Evolutionary conservation across 192 early-diverging fungal genomes (phyloP), one percentile per base, ranked within the genome.

Genomic region (Linnemannia schmuckeri): DNA sequence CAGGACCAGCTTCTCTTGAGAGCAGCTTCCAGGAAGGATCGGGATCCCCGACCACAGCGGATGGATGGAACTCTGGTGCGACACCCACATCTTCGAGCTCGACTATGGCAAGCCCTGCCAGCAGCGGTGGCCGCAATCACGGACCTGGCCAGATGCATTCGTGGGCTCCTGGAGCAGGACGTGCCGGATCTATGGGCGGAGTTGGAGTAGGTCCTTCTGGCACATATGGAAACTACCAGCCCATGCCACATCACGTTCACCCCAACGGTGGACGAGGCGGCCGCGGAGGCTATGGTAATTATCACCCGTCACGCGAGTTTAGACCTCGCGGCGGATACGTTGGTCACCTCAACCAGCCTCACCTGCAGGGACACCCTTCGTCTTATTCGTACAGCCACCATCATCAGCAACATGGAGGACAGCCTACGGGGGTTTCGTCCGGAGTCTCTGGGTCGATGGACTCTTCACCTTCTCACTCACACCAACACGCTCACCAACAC

Each of bases 1-100:
- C 80, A 1, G 63, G 68, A 6, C 13, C 66, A 18, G 63, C 49
- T 33, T 70, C 80, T 3, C 54, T 82, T 44, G 80, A 82, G 27
- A 74, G 68, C 63, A 76, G 74, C 17, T 76, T 82, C 52, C 80
- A 77, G 75, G 81, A 77, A 40, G 66, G 81, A 41, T 61, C 75
- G 6, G 49, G 24, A 33, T 77, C 81, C 3, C 70, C 81, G n/a
- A 42, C 75, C 6, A 61, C 81, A 0, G 40, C 55, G 20, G 75
- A 77, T 20, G 74, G 80, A 49, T 82, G 80, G 80, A 74, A 27
- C 12, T 70, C 47, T 57, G 22, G 7, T 47, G n/a, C 54, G 1
- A 46, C 71, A 0, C 41, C 66, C 5, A 30, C 30, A 17, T 57
- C 79, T 12, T 35, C 41, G 22, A 54, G 63, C 24, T 49, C 63